A percentile compares a stretch with the other conserved stretches of the same genome.
These are phyloP conservation scores for Mycosphaerella sp. DNA, from an alignment of 2,329 filamentous ascomycete species.

Conservation along the genomic window DNA sequence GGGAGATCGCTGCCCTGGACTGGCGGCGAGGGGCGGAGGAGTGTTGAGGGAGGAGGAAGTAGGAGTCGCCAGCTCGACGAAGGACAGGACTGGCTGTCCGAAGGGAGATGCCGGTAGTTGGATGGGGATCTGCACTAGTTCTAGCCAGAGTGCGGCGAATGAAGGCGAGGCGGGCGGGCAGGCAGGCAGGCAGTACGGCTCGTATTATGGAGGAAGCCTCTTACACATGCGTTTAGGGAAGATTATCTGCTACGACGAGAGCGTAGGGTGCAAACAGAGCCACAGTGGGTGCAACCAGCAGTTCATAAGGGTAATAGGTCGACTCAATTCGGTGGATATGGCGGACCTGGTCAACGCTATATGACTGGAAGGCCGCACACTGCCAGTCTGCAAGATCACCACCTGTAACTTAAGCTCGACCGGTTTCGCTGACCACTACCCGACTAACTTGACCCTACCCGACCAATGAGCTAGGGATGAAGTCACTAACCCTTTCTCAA, in stretches of 20 bases:
- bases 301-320: neutral
- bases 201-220: neutral
- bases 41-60: constrained; percentile 7
- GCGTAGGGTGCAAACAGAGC: neutral
- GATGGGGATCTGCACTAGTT: constrained; percentile 8
- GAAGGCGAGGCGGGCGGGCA: neutral
- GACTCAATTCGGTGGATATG: neutral
- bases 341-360: neutral
- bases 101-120: constrained; percentile 4
- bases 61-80: constrained; percentile 10
- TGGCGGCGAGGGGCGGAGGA: constrained; percentile 16
- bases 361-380: neutral
- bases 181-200: neutral
- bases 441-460: neutral
- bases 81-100: neutral
- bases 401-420: constrained; percentile 6
- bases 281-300: neutral
- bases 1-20: constrained; percentile 16
- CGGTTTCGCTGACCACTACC: constrained; percentile 1
- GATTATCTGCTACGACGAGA: neutral
- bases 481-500: constrained; percentile 6
- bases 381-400: neutral
- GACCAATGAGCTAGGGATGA: constrained; percentile 1
- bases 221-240: neutral
- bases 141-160: neutral